Conservation (phyloP, 805 yeast genomes). For the Lachancea thermotolerans region DNA sequence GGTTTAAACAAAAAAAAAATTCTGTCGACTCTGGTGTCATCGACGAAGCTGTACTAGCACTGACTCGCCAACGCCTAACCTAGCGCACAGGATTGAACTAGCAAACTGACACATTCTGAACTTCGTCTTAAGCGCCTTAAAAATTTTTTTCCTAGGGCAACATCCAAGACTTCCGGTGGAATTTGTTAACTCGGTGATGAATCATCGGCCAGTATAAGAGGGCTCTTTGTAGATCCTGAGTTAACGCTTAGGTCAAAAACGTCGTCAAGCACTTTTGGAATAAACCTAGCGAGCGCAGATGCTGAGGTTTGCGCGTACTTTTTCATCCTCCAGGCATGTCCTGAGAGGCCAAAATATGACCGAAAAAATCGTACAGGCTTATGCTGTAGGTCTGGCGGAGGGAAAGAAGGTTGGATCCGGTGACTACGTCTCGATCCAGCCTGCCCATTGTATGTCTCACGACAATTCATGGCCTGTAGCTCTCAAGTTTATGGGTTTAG, state of each 20-base stretch:
- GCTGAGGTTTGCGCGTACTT: conserved; percentile 22
- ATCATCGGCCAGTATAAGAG: neutral
- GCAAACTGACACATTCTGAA: neutral
- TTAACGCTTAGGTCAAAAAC: neutral
- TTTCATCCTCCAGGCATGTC: conserved; percentile 16
- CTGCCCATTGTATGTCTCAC: conserved; percentile 98
- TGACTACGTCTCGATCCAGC: conserved; percentile 90
- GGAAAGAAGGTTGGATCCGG: conserved; percentile 78
- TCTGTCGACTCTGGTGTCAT: too few relatives aligned
- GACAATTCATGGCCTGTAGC: conserved; percentile 99
- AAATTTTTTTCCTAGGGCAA: neutral
- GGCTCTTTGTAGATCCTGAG: too few relatives aligned
- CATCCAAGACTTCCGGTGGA: neutral
- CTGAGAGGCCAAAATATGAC: conserved; percentile 67
- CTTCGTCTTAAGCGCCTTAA: neutral
- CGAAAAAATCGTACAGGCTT: conserved; percentile 90
- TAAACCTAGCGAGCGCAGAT: conserved; percentile 7
- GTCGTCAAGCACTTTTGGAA: neutral
- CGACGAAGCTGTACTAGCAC: too few relatives aligned
- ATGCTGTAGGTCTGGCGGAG: conserved; percentile 78
- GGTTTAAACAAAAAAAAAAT: too few relatives aligned
- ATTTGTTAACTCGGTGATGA: neutral
- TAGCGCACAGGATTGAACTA: too few relatives aligned
- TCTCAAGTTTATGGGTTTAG: conserved; percentile 88
- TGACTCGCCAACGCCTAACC: too few relatives aligned